Base-by-base conservation (phyloP, 257 asterid species). In the Verbena officinalis region DNA sequence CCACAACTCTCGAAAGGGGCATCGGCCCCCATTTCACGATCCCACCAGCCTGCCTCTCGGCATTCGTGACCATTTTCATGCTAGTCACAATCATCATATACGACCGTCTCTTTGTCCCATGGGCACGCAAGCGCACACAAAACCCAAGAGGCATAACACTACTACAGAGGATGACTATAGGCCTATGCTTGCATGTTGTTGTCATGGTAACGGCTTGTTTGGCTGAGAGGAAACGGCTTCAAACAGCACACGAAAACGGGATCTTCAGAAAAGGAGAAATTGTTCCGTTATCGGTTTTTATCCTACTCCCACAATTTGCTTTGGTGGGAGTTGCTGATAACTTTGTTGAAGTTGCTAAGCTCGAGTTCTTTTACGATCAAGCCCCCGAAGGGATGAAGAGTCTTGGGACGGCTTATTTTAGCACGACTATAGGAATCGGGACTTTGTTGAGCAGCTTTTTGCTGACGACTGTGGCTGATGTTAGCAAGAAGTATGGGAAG, bases 341-440 rank as follows among this genome's bases (percentile, higher is more conserved):
- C 55, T 88, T 85, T 40, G 40, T 82, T 54, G 96, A 86, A 17
- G 92, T 86, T 14, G 91, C 88, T 0, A 88, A 86, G 59, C 68
- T 86, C 0, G 95, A 88, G 70, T 84, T 88, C 49, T 88, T 88
- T 75, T 88, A 88, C 9, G 95, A 88, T 7, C 96, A 86, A 9
- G 95, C 96, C 0, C 95, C 96, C 0, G 77, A 84, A 49, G 82
- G 86, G 7, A 86, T 88, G 96, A 88, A 90, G 70, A 87, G 95
- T 9, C 83, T 90, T 0, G 97, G 97, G 13, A 74, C 97, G 0
- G 81, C 97, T 0, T 90, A 90, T 43, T 83, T 73, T 10, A 90
- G 87, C 4, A 87, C 89, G 0, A 85, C 87, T 48, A 56, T 90
- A 16, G 91, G 97, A 4, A 54, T 79, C 24, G 97, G 97, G 0